Evolutionary conservation across 1,284 basidiomycete species (phyloP).

Genomic region (Mycena sp.): DNA sequence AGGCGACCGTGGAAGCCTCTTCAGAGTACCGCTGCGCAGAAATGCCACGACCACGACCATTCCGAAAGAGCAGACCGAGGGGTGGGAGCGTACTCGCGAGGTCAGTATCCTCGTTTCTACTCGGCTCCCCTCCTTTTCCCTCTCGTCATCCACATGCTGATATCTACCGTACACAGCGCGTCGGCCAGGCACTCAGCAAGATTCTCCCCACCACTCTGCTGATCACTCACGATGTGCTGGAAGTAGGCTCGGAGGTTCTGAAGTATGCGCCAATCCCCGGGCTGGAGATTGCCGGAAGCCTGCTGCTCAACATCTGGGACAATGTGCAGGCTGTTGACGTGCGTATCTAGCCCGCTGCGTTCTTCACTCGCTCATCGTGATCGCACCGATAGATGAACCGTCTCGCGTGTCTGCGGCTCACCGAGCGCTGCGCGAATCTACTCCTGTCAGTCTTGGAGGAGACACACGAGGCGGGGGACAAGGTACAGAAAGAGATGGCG

Average conservation of each 20-base stretch:
- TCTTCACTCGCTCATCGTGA: background rate
- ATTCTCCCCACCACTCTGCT: constrained; percentile 48
- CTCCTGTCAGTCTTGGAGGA: constrained; percentile 54
- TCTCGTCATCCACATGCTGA: too few species aligned
- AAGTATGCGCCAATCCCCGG: constrained; percentile 62
- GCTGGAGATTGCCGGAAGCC: constrained; percentile 57
- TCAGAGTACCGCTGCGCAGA: constrained; percentile 11
- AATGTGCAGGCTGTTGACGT: constrained; percentile 67
- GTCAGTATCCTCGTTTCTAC: constrained; percentile 43
- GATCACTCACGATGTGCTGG: constrained; percentile 56
- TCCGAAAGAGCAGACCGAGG: constrained; percentile 60
- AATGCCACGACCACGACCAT: constrained; percentile 46
- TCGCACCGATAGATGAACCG: constrained; percentile 59
- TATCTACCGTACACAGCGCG: constrained; percentile 42
- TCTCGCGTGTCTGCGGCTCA: too few species aligned
- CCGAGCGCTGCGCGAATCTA: constrained; percentile 56
- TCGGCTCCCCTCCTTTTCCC: constrained; percentile 10
- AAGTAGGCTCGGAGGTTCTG: constrained; percentile 54
- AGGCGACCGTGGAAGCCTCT: constrained; percentile 7
- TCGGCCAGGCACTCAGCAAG: constrained; percentile 48
- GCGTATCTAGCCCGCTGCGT: constrained; percentile 36
- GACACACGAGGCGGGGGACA: constrained; percentile 34
- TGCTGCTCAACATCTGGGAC: constrained; percentile 67
- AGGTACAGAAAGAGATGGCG: constrained; percentile 28
- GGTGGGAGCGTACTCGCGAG: constrained; percentile 54